These are phyloP conservation scores for Pythium aphanidermatum DNA, from an alignment of 352 stramenopile species.

Conservation along the genomic window DNA sequence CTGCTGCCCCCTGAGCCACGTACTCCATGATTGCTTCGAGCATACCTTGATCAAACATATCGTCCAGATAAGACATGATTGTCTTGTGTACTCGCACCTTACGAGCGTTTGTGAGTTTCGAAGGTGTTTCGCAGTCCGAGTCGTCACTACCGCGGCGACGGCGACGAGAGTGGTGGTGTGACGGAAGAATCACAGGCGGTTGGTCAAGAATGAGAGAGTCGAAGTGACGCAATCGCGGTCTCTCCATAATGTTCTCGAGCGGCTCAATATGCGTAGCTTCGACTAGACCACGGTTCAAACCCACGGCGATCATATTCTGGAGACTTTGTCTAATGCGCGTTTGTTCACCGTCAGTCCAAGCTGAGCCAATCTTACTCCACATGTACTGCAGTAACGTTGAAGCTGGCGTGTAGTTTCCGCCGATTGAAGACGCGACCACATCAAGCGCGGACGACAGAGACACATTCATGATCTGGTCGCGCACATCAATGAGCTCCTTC, in stretches of 20 bases:
- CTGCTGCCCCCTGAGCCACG: conserved; percentile 55
- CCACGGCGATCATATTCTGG: conserved; percentile 82
- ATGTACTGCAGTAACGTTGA: conserved; percentile 75
- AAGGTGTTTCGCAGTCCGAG: conserved; percentile 47
- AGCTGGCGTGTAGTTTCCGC: conserved; percentile 67
- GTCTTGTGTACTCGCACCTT: conserved; percentile 72
- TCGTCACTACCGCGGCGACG: conserved; percentile 54
- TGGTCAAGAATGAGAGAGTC: conserved; percentile 67
- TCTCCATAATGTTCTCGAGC: conserved; percentile 71
- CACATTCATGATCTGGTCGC: conserved; percentile 71
- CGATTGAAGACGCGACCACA: conserved; percentile 75
- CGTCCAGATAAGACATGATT: conserved; percentile 78
- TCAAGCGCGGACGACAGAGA: conserved; percentile 68
- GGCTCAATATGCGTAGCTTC: conserved; percentile 57
- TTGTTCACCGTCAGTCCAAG: conserved; percentile 79
- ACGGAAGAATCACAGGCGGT: conserved; percentile 40
- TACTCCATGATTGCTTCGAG: conserved; percentile 72
- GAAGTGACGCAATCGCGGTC: conserved; percentile 51
- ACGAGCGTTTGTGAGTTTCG: conserved; percentile 44
- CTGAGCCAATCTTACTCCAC: conserved; percentile 75
- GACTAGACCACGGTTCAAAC: conserved; percentile 66
- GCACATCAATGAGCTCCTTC: conserved; percentile 75
- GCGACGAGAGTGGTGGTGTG: conserved; percentile 31
- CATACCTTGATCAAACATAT: conserved; percentile 78
- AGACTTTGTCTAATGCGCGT: conserved; percentile 81